Base-by-base conservation (phyloP, 306 rosid genomes). In the Vigna angularis region DNA sequence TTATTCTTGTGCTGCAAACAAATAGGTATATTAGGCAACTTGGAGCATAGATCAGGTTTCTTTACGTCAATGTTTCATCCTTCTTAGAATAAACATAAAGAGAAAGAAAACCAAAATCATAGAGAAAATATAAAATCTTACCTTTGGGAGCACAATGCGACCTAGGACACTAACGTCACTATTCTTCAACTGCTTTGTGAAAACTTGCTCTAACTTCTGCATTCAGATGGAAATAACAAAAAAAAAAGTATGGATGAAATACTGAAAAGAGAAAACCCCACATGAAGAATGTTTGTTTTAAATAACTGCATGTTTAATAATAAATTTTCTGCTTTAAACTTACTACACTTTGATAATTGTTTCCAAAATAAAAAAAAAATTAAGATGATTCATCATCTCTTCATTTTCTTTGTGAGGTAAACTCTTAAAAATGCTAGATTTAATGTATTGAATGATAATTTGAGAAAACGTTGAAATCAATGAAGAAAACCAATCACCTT, bases 71-170 rank as follows among this genome's bases (percentile, higher is more conserved):
- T 24, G 42, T 12, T 7, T 16, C 17, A 1, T 62, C 9, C 7
- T 73, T 38, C 1, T 76, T 55, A 30, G 30, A 65, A 9, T 28
- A 14, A 63, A 65, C 17, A 40, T 0, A 22, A 66, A 40, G n/a
- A 65, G 10, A 17, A 36, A 40, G 13, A 18, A 32, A 63, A 59
- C 2, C 61, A 59, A 67, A 59, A 2, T 14, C 4, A 14, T 10
- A 40, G 49, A 67, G 24, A 64, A 14, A 53, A 61, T 53, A 18
- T 3, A 57, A 64, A 62, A 48, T 61, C 72, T 85, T 63, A 89
- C 98, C 93, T 93, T 93, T 18, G 97, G 96, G 51, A 93, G 87
- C 45, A 93, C 82, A 79, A 93, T 91, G 47, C 93, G 88, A 6
- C 89, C 85, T 40, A 83, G 52, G 61, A 53, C 26, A 30, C 86